A percentile compares a stretch with the other conserved stretches of the same genome.
Evolutionary conservation across 768 basidiomycete species (phyloP).

Genomic region (Lentinula edodes): DNA sequence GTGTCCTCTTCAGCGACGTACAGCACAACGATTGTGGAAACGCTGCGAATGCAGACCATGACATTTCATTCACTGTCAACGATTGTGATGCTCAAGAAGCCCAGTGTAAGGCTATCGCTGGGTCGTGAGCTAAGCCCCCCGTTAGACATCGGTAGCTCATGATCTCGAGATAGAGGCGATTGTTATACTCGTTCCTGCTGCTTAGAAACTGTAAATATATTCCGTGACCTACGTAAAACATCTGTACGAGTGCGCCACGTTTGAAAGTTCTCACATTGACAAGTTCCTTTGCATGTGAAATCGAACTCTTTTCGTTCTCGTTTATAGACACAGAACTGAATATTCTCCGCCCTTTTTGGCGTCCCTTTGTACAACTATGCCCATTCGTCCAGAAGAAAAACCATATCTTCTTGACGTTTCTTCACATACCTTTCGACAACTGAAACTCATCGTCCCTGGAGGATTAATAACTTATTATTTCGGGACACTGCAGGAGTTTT

Average conservation of each 20-base stretch:
- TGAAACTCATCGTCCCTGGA: conserved; percentile 76
- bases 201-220: background rate
- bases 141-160: too few relatives aligned
- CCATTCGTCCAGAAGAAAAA: background rate
- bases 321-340: background rate
- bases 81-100: conserved; percentile 41
- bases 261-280: background rate
- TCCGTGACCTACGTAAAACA: too few relatives aligned
- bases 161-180: too few relatives aligned
- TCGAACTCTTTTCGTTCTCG: too few relatives aligned
- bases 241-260: background rate
- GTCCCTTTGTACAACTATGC: background rate
- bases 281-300: background rate
- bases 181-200: too few relatives aligned
- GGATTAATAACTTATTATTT: conserved; percentile 57
- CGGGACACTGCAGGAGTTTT: conserved; percentile 47
- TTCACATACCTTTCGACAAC: conserved; percentile 56
- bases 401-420: conserved; percentile 12
- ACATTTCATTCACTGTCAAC: conserved; percentile 40
- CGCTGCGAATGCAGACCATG: conserved; percentile 46
- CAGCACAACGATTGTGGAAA: conserved; percentile 58
- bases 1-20: conserved; percentile 30
- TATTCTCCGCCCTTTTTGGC: background rate
- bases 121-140: background rate
- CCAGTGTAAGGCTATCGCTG: conserved; percentile 28